Evolutionary conservation across 1,139 yeast species (phyloP).

Genomic region (Candida glucosophila): DNA sequence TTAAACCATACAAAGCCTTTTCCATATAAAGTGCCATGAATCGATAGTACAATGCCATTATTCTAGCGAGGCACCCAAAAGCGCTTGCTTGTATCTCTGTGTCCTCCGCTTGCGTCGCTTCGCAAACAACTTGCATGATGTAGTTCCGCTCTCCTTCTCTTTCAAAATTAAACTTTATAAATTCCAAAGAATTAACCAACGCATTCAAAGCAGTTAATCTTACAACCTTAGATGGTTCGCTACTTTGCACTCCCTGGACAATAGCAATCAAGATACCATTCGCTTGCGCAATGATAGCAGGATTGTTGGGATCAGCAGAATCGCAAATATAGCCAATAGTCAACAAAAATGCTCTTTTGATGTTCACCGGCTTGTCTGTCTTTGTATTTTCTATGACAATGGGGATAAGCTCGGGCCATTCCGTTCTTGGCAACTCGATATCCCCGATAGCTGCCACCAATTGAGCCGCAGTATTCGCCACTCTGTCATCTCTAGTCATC

Average conservation of each 20-base stretch:
- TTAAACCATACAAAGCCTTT: conserved; percentile 84
- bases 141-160: conserved; percentile 93
- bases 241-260: conserved; percentile 88
- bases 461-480: conserved; percentile 87
- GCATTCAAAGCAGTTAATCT: conserved; percentile 90
- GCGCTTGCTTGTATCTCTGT: conserved; percentile 86
- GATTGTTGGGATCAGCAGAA: conserved; percentile 79
- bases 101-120: conserved; percentile 87
- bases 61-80: conserved; percentile 88
- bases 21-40: conserved; percentile 96
- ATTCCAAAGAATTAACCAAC: conserved; percentile 81
- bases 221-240: conserved; percentile 67
- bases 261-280: conserved; percentile 91
- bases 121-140: conserved; percentile 98
- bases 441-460: conserved; percentile 94
- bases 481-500: conserved; percentile 60
- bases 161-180: conserved; percentile 80
- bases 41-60: conserved; percentile 82
- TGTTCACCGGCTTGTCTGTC: conserved; percentile 63
- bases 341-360: conserved; percentile 79
- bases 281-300: conserved; percentile 73
- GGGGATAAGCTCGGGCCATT: conserved; percentile 84
- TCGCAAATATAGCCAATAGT: conserved; percentile 96
- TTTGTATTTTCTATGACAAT: conserved; percentile 80
- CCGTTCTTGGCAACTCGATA: conserved; percentile 78